Evolutionary conservation across 1,284 basidiomycete genomes (phyloP).

Genomic region (Anthracocystis setariae): DNA sequence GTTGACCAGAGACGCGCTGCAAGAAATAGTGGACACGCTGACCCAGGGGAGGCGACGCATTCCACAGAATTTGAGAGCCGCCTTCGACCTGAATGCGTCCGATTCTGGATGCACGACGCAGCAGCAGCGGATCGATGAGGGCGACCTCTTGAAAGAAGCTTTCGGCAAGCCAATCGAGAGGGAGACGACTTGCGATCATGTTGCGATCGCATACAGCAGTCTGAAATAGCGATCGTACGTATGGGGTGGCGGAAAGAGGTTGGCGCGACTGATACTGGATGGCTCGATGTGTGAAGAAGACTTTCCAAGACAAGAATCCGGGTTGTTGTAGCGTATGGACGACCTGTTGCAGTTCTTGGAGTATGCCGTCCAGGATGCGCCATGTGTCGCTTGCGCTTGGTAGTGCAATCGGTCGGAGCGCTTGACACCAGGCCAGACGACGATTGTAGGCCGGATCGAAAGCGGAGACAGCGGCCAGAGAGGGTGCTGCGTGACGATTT

Average conservation of each 20-base stretch:
- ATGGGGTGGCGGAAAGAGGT: conserved; percentile 24
- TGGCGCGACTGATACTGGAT: conserved; percentile 26
- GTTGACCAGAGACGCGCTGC: conserved; percentile 42
- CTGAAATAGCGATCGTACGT: conserved; percentile 42
- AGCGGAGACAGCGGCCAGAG: conserved; percentile 72
- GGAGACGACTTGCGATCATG: conserved; percentile 43
- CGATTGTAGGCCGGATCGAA: conserved; percentile 79
- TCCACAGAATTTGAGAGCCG: conserved; percentile 25
- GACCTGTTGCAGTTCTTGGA: conserved; percentile 74
- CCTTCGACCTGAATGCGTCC: conserved; percentile 36
- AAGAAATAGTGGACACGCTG: conserved; percentile 39
- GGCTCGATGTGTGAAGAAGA: conserved; percentile 40
- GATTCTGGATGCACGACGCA: conserved; percentile 29
- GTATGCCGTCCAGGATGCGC: conserved; percentile 71
- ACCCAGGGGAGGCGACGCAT: conserved; percentile 27
- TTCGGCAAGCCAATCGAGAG: conserved; percentile 42
- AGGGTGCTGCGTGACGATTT: conserved; percentile 51
- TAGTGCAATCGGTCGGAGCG: conserved; percentile 75
- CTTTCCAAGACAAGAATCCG: conserved; percentile 35
- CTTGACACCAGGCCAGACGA: conserved; percentile 78
- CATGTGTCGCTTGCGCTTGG: conserved; percentile 73
- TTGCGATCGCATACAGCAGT: conserved; percentile 46
- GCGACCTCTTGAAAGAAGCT: conserved; percentile 46
- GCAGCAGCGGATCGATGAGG: conserved; percentile 37
- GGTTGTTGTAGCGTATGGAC: conserved; percentile 30